Base-by-base conservation (phyloP, 441 rosid species). In the Kokia cookei region DNA sequence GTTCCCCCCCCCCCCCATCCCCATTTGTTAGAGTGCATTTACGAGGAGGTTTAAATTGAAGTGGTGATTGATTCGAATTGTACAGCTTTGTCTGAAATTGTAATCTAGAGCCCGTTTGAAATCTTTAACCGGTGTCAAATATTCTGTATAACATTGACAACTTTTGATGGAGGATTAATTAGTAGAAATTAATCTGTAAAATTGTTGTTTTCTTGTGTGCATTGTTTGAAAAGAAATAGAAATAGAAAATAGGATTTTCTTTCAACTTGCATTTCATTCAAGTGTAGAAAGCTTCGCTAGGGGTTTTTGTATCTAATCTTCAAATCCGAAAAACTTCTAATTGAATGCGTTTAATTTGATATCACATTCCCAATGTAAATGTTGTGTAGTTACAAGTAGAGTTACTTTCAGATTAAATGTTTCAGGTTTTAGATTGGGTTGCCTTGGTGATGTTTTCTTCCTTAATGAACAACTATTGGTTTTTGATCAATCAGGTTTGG, bases 401-500 rank as follows among this genome's bases (percentile, higher is more conserved):
- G 37, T n/a, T 32, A 27, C 58, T 47, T 14, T 67, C 2, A 15
- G 71, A 2, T 48, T 67, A 50, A 47, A 35, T 5, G 45, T 15
- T 65, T 68, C 27, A 50, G 24, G 59, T 68, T 4, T 68, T 48
- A 29, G 59, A 10, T 68, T n/a, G 9, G 55, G 29, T 4, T 8
- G 19, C 37, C 47, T 0, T 65, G 8, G 2, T 4, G 0, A n/a
- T 43, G 35, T 22, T 63, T 65, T 24, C 19, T 65, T n/a, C 17
- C 69, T 65, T 68, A 32, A 53, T 53, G 47, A 32, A n/a, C 51
- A 37, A 27, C 12, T 29, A 26, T 66, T 47, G 61, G 58, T 27
- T 35, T 71, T 71, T 79, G 17, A 53, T 69, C 62, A 17, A 53
- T 53, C 17, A 89, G 94, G 99, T 93, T 7, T 94, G 99, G 99